phyloP scores from a whole-genome alignment of 1,284 basidiomycete species.

The Tylopilus orsonianus region DNA sequence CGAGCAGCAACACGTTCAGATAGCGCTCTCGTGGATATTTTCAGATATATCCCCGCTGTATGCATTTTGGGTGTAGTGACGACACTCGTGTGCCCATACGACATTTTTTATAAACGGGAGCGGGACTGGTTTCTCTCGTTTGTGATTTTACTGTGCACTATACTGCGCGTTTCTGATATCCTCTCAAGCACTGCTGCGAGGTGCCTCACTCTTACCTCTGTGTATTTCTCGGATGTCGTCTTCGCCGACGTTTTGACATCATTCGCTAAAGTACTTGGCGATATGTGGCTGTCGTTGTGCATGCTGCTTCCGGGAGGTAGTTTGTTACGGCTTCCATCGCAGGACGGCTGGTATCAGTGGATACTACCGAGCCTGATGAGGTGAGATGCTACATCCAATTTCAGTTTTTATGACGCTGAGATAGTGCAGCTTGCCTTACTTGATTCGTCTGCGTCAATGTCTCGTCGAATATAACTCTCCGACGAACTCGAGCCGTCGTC shows the following conservation, averaged over 20 bases:
- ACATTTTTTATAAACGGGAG: slow-evolving; percentile 65
- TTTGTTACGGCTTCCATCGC: slow-evolving; percentile 60
- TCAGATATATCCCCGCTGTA: slow-evolving; percentile 73
- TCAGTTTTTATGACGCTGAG: slow-evolving; percentile 14
- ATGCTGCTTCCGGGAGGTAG: slow-evolving; percentile 81
- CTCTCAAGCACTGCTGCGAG: slow-evolving; percentile 36
- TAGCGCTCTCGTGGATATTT: slow-evolving; percentile 62
- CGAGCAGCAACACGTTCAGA: slow-evolving; percentile 58
- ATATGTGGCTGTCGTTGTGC: slow-evolving; percentile 85
- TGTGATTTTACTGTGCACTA: slow-evolving; percentile 33
- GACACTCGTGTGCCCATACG: slow-evolving; percentile 64
- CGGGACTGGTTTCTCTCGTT: slow-evolving; percentile 76
- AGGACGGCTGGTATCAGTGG: slow-evolving; percentile 67
- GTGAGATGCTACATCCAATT: slow-evolving; percentile 42
- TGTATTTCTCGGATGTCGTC: slow-evolving; percentile 91
- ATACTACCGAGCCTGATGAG: slow-evolving; percentile 85
- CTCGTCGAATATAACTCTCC: slow-evolving; percentile 80
- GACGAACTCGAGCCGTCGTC: slow-evolving; percentile 63
- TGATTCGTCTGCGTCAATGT: slow-evolving; percentile 92
- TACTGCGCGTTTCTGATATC: slow-evolving; percentile 8
- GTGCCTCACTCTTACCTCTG: slow-evolving; percentile 70
- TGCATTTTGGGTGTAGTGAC: slow-evolving; percentile 60
- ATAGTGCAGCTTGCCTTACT: slow-evolving; percentile 76
- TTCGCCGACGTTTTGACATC: slow-evolving; percentile 96
- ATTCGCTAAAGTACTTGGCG: slow-evolving; percentile 95